These are phyloP conservation scores for Moniliophthora roreri DNA, from an alignment of 1,284 basidiomycete genomes.

Conservation along the genomic window DNA sequence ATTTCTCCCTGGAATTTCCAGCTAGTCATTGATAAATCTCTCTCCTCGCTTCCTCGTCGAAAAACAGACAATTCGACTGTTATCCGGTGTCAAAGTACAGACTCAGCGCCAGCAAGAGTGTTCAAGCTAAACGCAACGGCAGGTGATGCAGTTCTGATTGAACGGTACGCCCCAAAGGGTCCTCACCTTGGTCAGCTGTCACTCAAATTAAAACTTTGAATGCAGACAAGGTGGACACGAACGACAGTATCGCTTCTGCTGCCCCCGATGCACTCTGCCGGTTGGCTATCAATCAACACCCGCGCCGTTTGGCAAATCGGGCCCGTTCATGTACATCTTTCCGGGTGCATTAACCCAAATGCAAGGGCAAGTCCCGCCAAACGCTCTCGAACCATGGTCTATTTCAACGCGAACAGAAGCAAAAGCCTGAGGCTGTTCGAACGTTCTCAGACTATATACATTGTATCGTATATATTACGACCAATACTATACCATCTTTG, in stretches of 20 bases:
- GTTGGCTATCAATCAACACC: constrained; percentile 76
- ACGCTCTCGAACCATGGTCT: constrained; percentile 58
- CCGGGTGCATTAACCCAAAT: constrained; percentile 73
- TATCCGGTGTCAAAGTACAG: constrained; percentile 64
- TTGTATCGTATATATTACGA: no score
- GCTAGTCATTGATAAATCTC: constrained; percentile 80
- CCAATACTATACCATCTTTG: no score
- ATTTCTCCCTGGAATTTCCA: constrained; percentile 27
- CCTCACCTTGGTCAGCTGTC: constrained; percentile 1
- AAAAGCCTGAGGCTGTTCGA: constrained; percentile 25
- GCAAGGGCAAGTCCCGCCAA: constrained; percentile 75
- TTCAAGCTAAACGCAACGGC: constrained; percentile 76
- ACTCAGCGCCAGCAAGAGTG: constrained; percentile 56
- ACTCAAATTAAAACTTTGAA: constrained; percentile 4
- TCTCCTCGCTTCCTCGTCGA: constrained; percentile 67
- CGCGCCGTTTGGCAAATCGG: constrained; percentile 64
- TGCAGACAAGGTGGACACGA: constrained; percentile 64
- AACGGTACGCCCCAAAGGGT: constrained; percentile 50
- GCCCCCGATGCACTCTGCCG: constrained; percentile 71
- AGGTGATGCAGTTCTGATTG: constrained; percentile 65
- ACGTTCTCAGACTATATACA: neutral
- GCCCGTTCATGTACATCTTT: constrained; percentile 71
- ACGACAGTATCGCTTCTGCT: constrained; percentile 71
- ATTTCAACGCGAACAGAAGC: constrained; percentile 30
- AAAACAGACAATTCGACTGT: constrained; percentile 74